Evolutionary conservation across 306 rosid genomes (phyloP), one percentile per base, ranked within the genome.

Genomic region (Prinsepia uniflora): DNA sequence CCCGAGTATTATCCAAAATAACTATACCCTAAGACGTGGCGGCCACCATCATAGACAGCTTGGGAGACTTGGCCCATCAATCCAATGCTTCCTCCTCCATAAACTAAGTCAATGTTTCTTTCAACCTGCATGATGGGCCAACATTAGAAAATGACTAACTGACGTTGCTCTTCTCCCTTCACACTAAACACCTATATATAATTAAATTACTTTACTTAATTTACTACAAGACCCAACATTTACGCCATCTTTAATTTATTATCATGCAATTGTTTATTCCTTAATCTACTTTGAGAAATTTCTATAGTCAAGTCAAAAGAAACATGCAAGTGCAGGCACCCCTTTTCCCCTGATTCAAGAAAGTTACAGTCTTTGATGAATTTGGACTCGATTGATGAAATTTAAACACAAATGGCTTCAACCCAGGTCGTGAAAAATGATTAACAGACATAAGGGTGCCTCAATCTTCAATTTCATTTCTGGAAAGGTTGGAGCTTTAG

Each of bases 61-160:
- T 89, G 92, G 2, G 98, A 94, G 58, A 94, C 86, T 17, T 79
- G 76, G 58, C 99, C 97, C 99, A 94, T 94, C 80, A 94, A 79
- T 0, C 99, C 99, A 50, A 94, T 87, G 84, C 99, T 94, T 65
- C 99, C 99, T 67, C 97, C 99, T 79, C 99, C 99, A 68, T 94
- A 94, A 15, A 94, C 99, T 86, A 91, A 83, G 92, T 94, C 99
- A 72, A 94, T 87, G 69, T 81, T 87, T 77, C 91, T 83, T 82
- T 91, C 95, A 50, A 94, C 98, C 98, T 90, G 82, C 72, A n/a
- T n/a, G n/a, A n/a, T n/a, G n/a, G n/a, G n/a, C n/a, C n/a, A n/a
- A n/a, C n/a, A n/a, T n/a, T n/a, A n/a, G n/a, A n/a, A n/a, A n/a
- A n/a, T 63, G 36, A 63, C 34, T 22, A 63, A 14, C 74, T n/a